Evolutionary conservation across 163 green algal species (phyloP).

Genomic region (Coccomyxa subellipsoidea): DNA sequence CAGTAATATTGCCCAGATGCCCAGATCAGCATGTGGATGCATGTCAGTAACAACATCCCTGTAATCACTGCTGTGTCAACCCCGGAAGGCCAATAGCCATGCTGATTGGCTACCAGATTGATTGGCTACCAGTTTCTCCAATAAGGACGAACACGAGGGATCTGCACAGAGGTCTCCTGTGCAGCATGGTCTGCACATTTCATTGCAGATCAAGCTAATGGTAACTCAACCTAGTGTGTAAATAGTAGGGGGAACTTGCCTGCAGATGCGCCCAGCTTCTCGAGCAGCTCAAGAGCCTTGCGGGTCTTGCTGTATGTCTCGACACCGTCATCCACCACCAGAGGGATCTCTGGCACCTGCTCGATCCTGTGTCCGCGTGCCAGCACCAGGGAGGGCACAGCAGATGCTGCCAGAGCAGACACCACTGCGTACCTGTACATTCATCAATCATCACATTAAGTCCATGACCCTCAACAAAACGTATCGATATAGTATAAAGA

Average conservation of each 20-base stretch:
- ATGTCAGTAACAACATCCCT: too few relatives aligned
- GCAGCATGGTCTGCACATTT: too few relatives aligned
- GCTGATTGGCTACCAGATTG: too few relatives aligned
- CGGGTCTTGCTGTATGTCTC: conserved; percentile 94
- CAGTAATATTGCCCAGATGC: too few relatives aligned
- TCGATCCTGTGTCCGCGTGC: conserved; percentile 93
- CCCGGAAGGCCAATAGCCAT: too few relatives aligned
- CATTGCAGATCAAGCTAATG: too few relatives aligned
- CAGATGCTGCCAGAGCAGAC: conserved; percentile 92
- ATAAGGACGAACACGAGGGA: neutral
- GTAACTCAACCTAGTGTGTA: too few relatives aligned
- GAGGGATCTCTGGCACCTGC: conserved; percentile 89
- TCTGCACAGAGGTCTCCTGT: too few relatives aligned
- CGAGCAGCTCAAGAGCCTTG: conserved; percentile 88
- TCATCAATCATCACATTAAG: neutral
- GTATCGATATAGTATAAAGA: too few relatives aligned
- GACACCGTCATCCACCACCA: conserved; percentile 86
- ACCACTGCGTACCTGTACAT: conserved; percentile 77
- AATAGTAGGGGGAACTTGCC: neutral
- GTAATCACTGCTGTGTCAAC: too few relatives aligned
- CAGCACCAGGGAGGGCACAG: conserved; percentile 93
- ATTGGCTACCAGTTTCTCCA: neutral
- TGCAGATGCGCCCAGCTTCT: conserved; percentile 38
- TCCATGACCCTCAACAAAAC: too few relatives aligned
- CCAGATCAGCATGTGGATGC: conserved; percentile 48